Conservation (phyloP, 176 grass and related monocot genomes). For the Lolium perenne region DNA sequence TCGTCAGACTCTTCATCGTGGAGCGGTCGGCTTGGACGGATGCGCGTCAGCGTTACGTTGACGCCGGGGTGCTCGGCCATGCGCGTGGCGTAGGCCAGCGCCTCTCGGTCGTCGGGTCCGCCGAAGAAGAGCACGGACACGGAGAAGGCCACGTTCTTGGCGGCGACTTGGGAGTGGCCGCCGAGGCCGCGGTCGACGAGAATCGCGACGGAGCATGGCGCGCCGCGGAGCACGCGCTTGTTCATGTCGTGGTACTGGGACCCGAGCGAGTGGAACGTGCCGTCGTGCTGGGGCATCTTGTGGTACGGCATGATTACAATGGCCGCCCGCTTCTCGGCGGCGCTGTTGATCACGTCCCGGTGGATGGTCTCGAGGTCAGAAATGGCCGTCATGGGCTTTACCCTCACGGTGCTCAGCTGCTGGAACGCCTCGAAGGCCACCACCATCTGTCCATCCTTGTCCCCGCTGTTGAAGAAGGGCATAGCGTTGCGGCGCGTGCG, state of each 20-base stretch:
- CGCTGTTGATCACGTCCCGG: constrained; percentile 71
- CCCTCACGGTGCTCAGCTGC: constrained; percentile 65
- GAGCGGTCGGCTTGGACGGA: neutral
- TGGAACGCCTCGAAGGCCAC: constrained; percentile 88
- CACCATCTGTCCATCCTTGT: constrained; percentile 50
- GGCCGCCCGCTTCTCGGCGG: constrained; percentile 52
- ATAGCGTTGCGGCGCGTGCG: constrained; percentile 56
- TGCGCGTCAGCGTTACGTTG: constrained; percentile 54
- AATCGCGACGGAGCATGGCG: constrained; percentile 74
- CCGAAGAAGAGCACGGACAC: constrained; percentile 74
- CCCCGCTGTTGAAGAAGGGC: constrained; percentile 64
- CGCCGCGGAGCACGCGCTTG: constrained; percentile 68
- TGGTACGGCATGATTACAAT: constrained; percentile 85
- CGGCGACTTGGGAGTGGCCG: constrained; percentile 62
- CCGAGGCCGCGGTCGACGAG: constrained; percentile 88
- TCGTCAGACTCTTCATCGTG: constrained; percentile 37
- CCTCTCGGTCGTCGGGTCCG: constrained; percentile 79
- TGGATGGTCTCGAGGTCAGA: constrained; percentile 77
- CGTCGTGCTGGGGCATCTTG: constrained; percentile 59
- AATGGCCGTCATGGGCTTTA: constrained; percentile 80
- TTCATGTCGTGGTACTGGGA: constrained; percentile 64
- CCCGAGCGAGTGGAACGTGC: constrained; percentile 58
- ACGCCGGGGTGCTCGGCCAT: constrained; percentile 74
- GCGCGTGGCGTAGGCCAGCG: constrained; percentile 64
- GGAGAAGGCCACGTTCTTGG: constrained; percentile 55